Percentiles rank a stretch among this genome's conserved stretches.
Conservation (phyloP, 2,329 filamentous ascomycete species). For the Scorias spongiosa region DNA sequence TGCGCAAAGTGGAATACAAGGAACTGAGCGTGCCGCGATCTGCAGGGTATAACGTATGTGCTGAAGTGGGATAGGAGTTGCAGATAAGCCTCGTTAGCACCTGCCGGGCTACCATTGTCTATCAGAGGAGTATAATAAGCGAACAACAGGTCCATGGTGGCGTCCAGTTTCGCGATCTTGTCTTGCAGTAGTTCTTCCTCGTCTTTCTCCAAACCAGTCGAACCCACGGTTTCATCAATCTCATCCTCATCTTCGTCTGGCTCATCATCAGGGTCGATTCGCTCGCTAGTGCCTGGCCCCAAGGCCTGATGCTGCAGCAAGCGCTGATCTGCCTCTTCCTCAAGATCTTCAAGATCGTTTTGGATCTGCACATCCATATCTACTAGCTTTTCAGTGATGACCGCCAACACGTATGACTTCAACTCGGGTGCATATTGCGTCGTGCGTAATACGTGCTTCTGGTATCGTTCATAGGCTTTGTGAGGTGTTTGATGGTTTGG, state of each 20-base stretch:
- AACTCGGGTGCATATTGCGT: slow-evolving; percentile 65
- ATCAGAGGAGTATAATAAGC: slow-evolving; percentile 65
- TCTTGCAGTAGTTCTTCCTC: slow-evolving; percentile 52
- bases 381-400: slow-evolving; percentile 74
- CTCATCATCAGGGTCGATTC: slow-evolving; percentile 12
- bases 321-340: slow-evolving; percentile 69
- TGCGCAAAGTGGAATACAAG: slow-evolving; percentile 93
- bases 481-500: slow-evolving; percentile 46
- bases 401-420: slow-evolving; percentile 62
- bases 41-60: slow-evolving; percentile 75
- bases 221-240: slow-evolving; percentile 24
- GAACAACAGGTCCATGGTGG: slow-evolving; percentile 78
- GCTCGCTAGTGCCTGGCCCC: slow-evolving; percentile 16
- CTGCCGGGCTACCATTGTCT: slow-evolving; percentile 48
- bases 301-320: slow-evolving; percentile 37
- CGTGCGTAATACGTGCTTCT: slow-evolving; percentile 67
- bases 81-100: slow-evolving; percentile 58
- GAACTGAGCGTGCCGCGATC: slow-evolving; percentile 87
- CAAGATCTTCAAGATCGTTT: slow-evolving; percentile 79
- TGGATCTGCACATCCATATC: slow-evolving; percentile 95
- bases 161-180: slow-evolving; percentile 82
- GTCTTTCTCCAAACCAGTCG: slow-evolving; percentile 50
- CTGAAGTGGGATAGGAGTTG: slow-evolving; percentile 74
- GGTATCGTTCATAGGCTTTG: slow-evolving; percentile 71
- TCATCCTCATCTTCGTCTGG: slow-evolving; percentile 35